These are phyloP conservation scores for Sonneratia alba DNA, from an alignment of 345 rosid species.

Conservation along the genomic window DNA sequence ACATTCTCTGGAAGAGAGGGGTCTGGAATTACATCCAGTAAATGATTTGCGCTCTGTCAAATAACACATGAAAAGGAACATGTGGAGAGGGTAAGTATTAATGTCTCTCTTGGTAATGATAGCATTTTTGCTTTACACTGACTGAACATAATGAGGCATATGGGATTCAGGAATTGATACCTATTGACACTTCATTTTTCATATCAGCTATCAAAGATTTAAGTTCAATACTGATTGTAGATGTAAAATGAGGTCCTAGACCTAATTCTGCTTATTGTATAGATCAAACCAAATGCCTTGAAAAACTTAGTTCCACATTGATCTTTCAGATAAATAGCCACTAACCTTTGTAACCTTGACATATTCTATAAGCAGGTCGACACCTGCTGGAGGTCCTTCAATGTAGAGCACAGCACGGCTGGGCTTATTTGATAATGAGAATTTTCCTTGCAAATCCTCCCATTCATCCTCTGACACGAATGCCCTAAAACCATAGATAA, in stretches of 20 bases:
- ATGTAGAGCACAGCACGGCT: slow-evolving; percentile 58
- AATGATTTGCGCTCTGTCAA: neutral
- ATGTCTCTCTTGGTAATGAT: neutral
- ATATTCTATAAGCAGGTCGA: slow-evolving; percentile 60
- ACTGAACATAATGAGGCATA: neutral
- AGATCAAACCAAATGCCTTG: slow-evolving; percentile 15
- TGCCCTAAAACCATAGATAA: slow-evolving; percentile 31
- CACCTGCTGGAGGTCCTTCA: slow-evolving; percentile 85
- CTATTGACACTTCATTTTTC: neutral
- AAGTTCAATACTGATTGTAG: neutral
- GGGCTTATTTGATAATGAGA: slow-evolving; percentile 49
- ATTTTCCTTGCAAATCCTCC: slow-evolving; percentile 67
- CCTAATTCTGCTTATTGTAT: slow-evolving; percentile 31
- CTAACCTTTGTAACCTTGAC: slow-evolving; percentile 15
- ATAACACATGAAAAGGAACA: neutral
- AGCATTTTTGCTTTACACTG: neutral
- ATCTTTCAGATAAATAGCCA: slow-evolving; percentile 13
- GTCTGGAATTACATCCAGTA: neutral
- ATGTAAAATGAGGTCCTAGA: neutral
- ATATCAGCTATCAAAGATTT: neutral
- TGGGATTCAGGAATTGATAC: neutral
- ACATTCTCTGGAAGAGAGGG: neutral
- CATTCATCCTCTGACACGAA: slow-evolving; percentile 48
- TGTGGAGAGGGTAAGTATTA: neutral
- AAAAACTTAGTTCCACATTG: no score